Conservation (phyloP, 306 rosid genomes). For the Alnus glutinosa region DNA sequence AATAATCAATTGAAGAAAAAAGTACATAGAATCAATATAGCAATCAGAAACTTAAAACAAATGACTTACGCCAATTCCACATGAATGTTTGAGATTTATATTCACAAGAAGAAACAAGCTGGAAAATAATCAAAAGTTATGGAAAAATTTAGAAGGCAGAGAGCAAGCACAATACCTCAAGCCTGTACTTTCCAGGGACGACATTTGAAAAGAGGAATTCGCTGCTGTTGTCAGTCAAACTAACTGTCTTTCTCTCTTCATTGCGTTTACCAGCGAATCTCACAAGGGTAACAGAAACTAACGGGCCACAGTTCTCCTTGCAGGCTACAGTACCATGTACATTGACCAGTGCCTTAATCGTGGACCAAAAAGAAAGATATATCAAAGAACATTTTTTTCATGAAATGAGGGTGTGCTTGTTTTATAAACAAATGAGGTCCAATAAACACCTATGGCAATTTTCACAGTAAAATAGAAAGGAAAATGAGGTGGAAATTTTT, state of each 20-base stretch:
- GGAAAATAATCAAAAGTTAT: conserved; percentile 18
- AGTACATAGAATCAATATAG: conserved; percentile 18
- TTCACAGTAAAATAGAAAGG: background rate
- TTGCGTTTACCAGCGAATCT: conserved; percentile 52
- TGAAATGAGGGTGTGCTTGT: background rate
- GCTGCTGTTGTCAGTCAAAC: conserved; percentile 60
- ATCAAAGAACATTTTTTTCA: background rate
- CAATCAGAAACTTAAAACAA: conserved; percentile 16
- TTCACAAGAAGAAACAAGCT: conserved; percentile 17
- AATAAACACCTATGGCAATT: background rate
- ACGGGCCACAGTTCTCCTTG: conserved; percentile 82
- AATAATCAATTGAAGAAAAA: conserved; percentile 21
- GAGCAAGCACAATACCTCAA: conserved; percentile 57
- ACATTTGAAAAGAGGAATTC: conserved; percentile 65
- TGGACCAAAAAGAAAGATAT: conserved; percentile 15
- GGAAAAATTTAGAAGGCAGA: conserved; percentile 24
- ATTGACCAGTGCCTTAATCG: conserved; percentile 82
- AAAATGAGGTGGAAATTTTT: background rate
- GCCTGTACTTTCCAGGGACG: conserved; percentile 89
- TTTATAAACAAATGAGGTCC: conserved; percentile 7
- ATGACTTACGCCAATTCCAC: conserved; percentile 7
- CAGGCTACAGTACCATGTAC: conserved; percentile 70
- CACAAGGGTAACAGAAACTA: conserved; percentile 72
- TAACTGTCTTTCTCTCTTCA: conserved; percentile 54
- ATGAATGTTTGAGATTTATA: conserved; percentile 15